Base-by-base conservation (phyloP, 192 early-diverging fungal genomes). In the Diversispora epigaea region DNA sequence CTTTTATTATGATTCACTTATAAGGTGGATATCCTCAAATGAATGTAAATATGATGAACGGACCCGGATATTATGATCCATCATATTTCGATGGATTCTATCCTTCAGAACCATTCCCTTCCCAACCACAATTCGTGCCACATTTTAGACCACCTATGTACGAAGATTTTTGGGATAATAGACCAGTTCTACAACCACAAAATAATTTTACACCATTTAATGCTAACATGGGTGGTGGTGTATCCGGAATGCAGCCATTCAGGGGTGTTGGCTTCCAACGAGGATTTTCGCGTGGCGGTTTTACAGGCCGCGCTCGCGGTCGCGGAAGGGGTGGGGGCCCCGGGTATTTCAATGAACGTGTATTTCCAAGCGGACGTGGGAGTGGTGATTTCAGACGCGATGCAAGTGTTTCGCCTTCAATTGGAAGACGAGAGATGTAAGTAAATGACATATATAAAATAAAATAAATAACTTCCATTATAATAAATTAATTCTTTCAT, bases 31-130 rank as follows among this genome's bases (percentile, higher is more conserved):
- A 71, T 57, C 70, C 70, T 45, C 47, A 19, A 22, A 58, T 71
- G 56, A 11, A 17, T 39, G 58, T 71, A 54, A 58, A 71, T 58
- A 71, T 71, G 70, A 55, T 71, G 56, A 71, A 71, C 44, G 56
- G 40, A 10, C 70, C 52, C 9, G 45, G 62, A n/a, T 73, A 58
- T 39, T 63, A 73, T 12, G 57, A 60, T 43, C 71, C 56, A 73
- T 62, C 50, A 57, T 71, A 73, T 17, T 73, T 73, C 11, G 71
- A 73, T 9, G 56, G 45, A 10, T 73, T 62, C 25, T 73, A 73
- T 50, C 71, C 71, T 3, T 19, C 21, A 3, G 57, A 73, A 14
- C 57, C 25, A 45, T 73, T 73, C 22, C 56, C 47, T 5, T 22
- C 68, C 40, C 56, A 62, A 21, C 71, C 44, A 63, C 57, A 55